These are phyloP conservation scores for Microcos paniculata DNA, from an alignment of 345 rosid genomes.

Conservation along the genomic window DNA sequence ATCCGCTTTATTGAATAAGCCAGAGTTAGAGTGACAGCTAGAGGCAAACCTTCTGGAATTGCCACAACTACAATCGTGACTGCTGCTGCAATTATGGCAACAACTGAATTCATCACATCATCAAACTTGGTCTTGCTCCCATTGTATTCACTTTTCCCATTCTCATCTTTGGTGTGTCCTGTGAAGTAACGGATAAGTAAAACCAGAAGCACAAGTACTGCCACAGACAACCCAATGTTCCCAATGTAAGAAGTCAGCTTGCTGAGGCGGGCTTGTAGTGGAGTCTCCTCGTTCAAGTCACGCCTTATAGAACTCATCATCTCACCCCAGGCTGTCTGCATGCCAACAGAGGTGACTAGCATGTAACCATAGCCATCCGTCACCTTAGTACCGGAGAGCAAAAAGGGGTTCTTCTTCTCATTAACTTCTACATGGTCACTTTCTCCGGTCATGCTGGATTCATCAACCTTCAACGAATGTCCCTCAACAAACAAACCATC, in stretches of 20 bases:
- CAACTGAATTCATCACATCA: slow-evolving; percentile 22
- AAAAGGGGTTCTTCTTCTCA: slow-evolving; percentile 27
- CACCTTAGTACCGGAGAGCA: slow-evolving; percentile 48
- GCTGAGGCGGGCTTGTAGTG: slow-evolving; percentile 45
- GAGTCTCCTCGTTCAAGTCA: slow-evolving; percentile 41
- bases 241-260: slow-evolving; percentile 40
- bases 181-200: slow-evolving; percentile 27
- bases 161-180: slow-evolving; percentile 25
- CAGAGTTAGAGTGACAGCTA: slow-evolving; percentile 30
- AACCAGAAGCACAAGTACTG: slow-evolving; percentile 18
- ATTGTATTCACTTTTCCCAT: slow-evolving; percentile 10
- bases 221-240: slow-evolving; percentile 29
- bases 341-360: slow-evolving; percentile 49
- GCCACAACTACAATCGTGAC: slow-evolving; percentile 37
- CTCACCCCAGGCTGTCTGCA: slow-evolving; percentile 51
- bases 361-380: slow-evolving; percentile 41
- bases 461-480: slow-evolving; percentile 34
- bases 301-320: slow-evolving; percentile 40
- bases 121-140: slow-evolving; percentile 22
- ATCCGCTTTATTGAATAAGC: slow-evolving; percentile 47
- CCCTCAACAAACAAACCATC: slow-evolving; percentile 39
- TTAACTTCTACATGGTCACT: slow-evolving; percentile 29
- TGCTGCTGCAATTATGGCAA: slow-evolving; percentile 28
- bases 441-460: slow-evolving; percentile 37
- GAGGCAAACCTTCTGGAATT: slow-evolving; percentile 26